Evolutionary conservation across 2,329 filamentous ascomycete genomes (phyloP).

Genomic region (Ophiostoma quercus): DNA sequence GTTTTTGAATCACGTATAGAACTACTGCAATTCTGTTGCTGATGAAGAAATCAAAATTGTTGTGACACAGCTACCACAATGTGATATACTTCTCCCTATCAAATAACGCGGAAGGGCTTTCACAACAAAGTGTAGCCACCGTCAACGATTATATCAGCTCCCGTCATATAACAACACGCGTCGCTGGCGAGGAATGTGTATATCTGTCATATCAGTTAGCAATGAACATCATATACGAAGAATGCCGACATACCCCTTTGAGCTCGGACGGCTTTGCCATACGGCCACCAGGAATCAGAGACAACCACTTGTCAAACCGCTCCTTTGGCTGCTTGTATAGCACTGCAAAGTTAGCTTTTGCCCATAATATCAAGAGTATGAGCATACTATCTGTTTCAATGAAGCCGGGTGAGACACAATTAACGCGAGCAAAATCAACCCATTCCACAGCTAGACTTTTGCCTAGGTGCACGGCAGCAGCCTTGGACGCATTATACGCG

Average conservation of each 20-base stretch:
- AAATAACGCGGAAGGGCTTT: neutral
- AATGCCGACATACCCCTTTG: slow-evolving; percentile 38
- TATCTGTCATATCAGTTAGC: neutral
- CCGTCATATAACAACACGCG: slow-evolving; percentile 22
- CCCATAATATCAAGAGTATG: neutral
- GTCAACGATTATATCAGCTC: slow-evolving; percentile 18
- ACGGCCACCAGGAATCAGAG: slow-evolving; percentile 37
- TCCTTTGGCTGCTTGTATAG: slow-evolving; percentile 60
- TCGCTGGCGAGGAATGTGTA: slow-evolving; percentile 21
- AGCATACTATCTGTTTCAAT: slow-evolving; percentile 41
- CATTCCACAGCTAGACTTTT: slow-evolving; percentile 72
- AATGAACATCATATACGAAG: neutral
- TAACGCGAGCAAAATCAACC: slow-evolving; percentile 60
- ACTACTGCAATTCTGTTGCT: too few relatives aligned
- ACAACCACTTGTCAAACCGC: slow-evolving; percentile 65
- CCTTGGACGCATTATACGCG: slow-evolving; percentile 67
- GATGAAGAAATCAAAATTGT: too few relatives aligned
- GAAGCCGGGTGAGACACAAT: slow-evolving; percentile 46
- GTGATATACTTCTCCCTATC: too few relatives aligned
- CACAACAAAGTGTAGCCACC: slow-evolving; percentile 15
- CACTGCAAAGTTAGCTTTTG: slow-evolving; percentile 31
- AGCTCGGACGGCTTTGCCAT: slow-evolving; percentile 54
- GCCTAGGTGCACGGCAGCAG: slow-evolving; percentile 55
- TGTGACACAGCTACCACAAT: too few relatives aligned
- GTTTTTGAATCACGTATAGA: too few relatives aligned